A percentile compares a stretch with the other conserved stretches of the same genome.
Evolutionary conservation across 2,329 filamentous ascomycete genomes (phyloP).

Genomic region (Fusarium floridanum): DNA sequence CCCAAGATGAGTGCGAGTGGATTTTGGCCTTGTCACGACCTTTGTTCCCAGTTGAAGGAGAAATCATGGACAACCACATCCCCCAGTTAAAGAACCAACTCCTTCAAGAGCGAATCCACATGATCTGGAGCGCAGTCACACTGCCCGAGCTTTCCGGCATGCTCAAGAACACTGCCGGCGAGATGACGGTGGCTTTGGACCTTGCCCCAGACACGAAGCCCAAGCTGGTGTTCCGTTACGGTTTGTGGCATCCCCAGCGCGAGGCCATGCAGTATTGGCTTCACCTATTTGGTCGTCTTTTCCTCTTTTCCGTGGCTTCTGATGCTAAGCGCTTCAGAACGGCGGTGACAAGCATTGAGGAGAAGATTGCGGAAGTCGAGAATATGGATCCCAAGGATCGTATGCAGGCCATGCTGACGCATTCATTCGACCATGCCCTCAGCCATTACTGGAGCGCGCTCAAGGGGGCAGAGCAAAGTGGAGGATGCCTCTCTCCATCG

Average conservation of each 20-base stretch:
- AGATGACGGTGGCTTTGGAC: conserved; percentile 23
- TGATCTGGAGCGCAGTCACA: conserved; percentile 23
- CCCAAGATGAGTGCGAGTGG: background rate
- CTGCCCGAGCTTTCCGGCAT: conserved; percentile 16
- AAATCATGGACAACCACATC: conserved; percentile 16
- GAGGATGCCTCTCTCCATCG: conserved; percentile 6
- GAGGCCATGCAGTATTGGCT: conserved; percentile 33
- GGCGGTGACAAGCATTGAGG: background rate
- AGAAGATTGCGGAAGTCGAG: background rate
- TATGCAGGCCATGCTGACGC: conserved; percentile 19
- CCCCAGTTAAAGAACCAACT: conserved; percentile 11
- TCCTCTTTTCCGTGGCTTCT: conserved; percentile 19
- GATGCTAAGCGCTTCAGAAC: conserved; percentile 8
- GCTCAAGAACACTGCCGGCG: conserved; percentile 13
- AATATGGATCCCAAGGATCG: conserved; percentile 14
- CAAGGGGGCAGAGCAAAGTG: conserved; percentile 5
- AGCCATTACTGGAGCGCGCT: conserved; percentile 25
- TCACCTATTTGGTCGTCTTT: conserved; percentile 24
- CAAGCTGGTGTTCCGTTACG: conserved; percentile 23
- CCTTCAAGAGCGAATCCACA: conserved; percentile 29
- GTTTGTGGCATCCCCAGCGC: conserved; percentile 27
- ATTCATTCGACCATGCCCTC: conserved; percentile 15
- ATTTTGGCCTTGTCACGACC: conserved; percentile 15
- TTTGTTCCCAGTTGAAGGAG: background rate
- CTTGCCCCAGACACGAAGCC: background rate